Evolutionary conservation across 2,329 filamentous ascomycete genomes (phyloP).

Genomic region (Aureobasidium uvarum): DNA sequence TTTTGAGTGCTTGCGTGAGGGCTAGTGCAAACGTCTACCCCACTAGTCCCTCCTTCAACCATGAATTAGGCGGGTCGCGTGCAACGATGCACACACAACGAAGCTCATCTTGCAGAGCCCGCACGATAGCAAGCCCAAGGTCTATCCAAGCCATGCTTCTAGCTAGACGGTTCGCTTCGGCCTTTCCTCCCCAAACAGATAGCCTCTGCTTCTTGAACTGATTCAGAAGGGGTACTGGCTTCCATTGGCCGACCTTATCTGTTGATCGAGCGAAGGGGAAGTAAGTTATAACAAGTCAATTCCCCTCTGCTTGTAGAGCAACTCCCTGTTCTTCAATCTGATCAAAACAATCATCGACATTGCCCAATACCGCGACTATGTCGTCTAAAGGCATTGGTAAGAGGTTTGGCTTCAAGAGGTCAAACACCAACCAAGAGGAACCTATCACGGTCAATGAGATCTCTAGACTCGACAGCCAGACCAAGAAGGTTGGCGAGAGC

Average conservation of each 20-base stretch:
- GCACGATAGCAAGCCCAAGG: not conserved
- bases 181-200: not conserved
- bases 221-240: not conserved
- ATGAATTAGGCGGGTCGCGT: constrained; percentile 4
- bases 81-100: not conserved
- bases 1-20: not conserved
- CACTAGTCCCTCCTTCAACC: not conserved
- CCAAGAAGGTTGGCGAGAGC: constrained; percentile 19
- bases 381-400: constrained; percentile 28
- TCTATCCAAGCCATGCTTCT: not conserved
- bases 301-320: too few species aligned
- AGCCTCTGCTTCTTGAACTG: not conserved
- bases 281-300: constrained; percentile 9
- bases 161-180: not conserved
- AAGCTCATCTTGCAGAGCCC: not conserved
- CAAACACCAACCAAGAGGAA: constrained; percentile 30
- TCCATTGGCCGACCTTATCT: constrained; percentile 19
- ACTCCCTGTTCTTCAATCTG: not conserved
- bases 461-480: constrained; percentile 22
- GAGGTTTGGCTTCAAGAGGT: constrained; percentile 33
- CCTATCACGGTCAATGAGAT: constrained; percentile 27
- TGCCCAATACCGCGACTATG: constrained; percentile 13
- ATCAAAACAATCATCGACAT: not conserved
- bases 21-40: not conserved
- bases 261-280: not conserved